These are phyloP conservation scores for Ambrosia hybrid DNA, from an alignment of 140 eudicot species.

Conservation along the genomic window DNA sequence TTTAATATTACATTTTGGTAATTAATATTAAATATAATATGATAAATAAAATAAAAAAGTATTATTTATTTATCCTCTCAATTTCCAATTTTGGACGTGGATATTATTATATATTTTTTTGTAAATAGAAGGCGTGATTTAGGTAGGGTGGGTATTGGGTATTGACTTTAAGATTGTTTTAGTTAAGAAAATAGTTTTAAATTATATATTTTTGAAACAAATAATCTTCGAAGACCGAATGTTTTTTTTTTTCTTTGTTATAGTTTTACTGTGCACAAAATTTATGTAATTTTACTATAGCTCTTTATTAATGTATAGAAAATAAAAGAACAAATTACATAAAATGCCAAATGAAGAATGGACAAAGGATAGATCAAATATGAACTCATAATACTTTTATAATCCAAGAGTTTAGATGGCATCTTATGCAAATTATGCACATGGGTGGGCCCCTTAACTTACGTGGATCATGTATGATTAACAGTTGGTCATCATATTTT, in stretches of 20 bases:
- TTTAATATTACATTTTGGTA: too few species aligned
- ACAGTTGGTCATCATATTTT: conserved; percentile 27
- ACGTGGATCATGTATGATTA: conserved; percentile 27
- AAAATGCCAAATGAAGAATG: conserved; percentile 28
- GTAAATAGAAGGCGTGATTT: neutral
- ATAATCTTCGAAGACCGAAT: neutral
- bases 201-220: neutral
- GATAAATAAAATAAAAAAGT: neutral
- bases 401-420: conserved; percentile 39
- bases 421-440: conserved; percentile 39
- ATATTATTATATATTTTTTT: neutral
- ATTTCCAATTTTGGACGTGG: neutral
- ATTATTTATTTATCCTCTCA: neutral
- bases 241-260: neutral
- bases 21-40: too few species aligned
- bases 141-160: conserved; percentile 5
- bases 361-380: conserved; percentile 3
- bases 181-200: neutral
- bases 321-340: conserved; percentile 11
- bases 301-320: neutral
- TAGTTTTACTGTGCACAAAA: neutral
- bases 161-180: neutral
- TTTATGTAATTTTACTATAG: too few species aligned
- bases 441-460: conserved; percentile 30
- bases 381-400: conserved; percentile 17